phyloP scores from a whole-genome alignment of 148 eudicot species.

The Rhododendron henanense region DNA sequence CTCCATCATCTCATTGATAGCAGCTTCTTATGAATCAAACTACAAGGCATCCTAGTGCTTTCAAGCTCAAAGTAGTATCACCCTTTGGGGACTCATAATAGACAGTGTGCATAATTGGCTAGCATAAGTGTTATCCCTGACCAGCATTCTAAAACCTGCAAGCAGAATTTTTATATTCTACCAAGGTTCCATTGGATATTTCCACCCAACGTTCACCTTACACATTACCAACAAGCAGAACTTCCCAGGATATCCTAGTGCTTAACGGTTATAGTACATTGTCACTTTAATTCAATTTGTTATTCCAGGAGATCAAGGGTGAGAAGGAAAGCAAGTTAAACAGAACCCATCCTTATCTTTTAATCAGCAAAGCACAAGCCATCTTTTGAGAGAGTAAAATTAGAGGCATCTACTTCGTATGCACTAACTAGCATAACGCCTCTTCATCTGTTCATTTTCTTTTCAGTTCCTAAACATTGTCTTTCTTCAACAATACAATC shows the following conservation, averaged over 20 bases:
- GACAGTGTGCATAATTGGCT: background rate
- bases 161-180: too few relatives aligned
- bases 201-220: too few relatives aligned
- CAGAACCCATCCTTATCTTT: background rate
- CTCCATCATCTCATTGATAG: background rate
- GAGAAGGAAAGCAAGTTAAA: too few relatives aligned
- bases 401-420: background rate
- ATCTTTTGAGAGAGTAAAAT: background rate
- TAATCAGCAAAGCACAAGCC: background rate
- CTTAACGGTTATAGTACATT: too few relatives aligned
- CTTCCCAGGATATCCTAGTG: too few relatives aligned
- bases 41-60: too few relatives aligned
- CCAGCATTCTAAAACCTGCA: background rate
- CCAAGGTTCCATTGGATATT: too few relatives aligned
- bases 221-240: too few relatives aligned
- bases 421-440: background rate
- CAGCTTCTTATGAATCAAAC: background rate
- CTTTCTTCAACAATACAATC: background rate
- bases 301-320: too few relatives aligned
- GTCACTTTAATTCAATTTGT: too few relatives aligned
- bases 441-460: background rate
- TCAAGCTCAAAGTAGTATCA: too few relatives aligned
- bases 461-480: background rate
- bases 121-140: background rate
- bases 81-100: background rate